These are phyloP conservation scores for Ceratocystis eucalypticola DNA, from an alignment of 2,329 filamentous ascomycete genomes.

Conservation along the genomic window DNA sequence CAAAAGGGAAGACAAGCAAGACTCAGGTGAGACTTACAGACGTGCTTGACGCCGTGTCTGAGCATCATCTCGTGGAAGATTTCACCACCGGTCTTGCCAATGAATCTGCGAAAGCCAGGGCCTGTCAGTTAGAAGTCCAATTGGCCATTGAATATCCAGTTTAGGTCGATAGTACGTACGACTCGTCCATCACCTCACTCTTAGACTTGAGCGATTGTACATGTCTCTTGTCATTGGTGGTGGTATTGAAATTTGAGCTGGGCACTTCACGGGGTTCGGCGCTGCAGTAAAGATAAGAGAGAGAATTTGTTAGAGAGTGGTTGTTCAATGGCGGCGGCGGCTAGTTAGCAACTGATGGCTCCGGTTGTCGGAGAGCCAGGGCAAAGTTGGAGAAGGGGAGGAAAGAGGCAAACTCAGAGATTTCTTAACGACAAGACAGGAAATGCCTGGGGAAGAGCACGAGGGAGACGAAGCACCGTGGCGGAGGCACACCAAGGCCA, in stretches of 20 bases:
- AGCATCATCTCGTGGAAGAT: conserved; percentile 99
- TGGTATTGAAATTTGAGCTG: conserved; percentile 46
- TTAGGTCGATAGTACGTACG: conserved; percentile 39
- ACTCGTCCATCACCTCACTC: conserved; percentile 60
- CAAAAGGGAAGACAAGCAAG: neutral
- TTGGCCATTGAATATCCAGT: neutral
- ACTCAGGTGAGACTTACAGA: conserved; percentile 52
- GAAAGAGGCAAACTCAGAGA: neutral
- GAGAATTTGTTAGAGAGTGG: conserved; percentile 19
- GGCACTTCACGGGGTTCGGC: conserved; percentile 42
- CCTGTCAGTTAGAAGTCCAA: neutral
- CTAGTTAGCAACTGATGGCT: neutral
- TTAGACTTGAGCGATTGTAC: conserved; percentile 53
- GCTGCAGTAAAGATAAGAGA: conserved; percentile 28
- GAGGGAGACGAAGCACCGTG: neutral
- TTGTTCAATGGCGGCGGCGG: neutral
- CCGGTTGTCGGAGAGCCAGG: no score
- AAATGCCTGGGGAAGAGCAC: neutral
- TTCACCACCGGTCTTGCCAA: conserved; percentile 87
- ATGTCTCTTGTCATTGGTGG: conserved; percentile 39
- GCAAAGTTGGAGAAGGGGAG: no score
- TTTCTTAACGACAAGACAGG: neutral
- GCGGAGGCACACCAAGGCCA: neutral
- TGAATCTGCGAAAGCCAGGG: conserved; percentile 45
- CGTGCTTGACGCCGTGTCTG: conserved; percentile 76